Conservation (phyloP, 192 early-diverging fungal species). For the Neocallimastix lanati region DNA sequence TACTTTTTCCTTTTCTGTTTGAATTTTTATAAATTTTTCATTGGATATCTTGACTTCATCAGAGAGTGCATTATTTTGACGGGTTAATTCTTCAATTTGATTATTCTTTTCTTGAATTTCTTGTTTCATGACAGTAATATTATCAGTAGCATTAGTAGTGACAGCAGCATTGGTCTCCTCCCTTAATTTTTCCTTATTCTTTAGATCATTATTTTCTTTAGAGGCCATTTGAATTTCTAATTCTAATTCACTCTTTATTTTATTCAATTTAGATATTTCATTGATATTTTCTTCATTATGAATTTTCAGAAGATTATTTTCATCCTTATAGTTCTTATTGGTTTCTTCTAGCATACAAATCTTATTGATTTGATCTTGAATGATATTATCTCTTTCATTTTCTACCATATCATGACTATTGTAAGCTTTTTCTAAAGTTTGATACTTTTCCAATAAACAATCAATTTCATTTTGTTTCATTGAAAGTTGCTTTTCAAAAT, state of each 20-base stretch:
- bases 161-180: no score
- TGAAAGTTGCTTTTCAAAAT: neutral
- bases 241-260: neutral
- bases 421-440: neutral
- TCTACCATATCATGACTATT: neutral
- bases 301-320: neutral
- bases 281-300: neutral
- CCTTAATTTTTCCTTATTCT: neutral
- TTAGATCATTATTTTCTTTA: neutral
- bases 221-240: neutral
- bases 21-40: neutral
- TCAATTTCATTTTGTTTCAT: neutral
- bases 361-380: neutral
- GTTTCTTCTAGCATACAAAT: neutral
- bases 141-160: no score
- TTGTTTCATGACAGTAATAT: neutral
- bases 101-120: neutral
- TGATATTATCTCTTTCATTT: neutral
- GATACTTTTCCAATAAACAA: neutral
- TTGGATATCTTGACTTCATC: neutral
- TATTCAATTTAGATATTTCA: neutral
- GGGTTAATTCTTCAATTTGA: neutral
- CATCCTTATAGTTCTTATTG: neutral
- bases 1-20: neutral
- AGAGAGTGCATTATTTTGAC: neutral